Evolutionary conservation across 2,329 filamentous ascomycete genomes (phyloP), one percentile per base, ranked within the genome.

Genomic region (Paraconiothyrium brasiliense): DNA sequence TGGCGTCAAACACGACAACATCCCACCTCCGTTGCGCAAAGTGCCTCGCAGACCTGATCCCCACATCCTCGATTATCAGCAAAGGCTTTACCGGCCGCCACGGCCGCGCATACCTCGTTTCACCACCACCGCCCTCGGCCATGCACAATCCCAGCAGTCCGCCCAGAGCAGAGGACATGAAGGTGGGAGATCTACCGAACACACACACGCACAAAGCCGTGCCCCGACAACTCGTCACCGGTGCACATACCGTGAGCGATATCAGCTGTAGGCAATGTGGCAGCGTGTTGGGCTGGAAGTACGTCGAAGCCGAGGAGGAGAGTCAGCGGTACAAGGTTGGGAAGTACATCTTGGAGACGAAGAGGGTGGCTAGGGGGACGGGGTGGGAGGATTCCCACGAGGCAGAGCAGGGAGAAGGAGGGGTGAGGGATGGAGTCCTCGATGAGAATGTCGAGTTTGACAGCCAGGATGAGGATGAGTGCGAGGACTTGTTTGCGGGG

Each of bases 71-170:
- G 64, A 88, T 89, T 60, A 86, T 89, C 69, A 84, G 81, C 78
- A 89, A 89, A 78, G 87, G 87, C 57, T 90, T 90, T 76, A 89
- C 86, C 27, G 87, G 87, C 64, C 85, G 87, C 20, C 85, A 89
- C 72, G 87, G 87, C 6, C 85, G 87, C 59, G 87, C 87, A 46
- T 89, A 88, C 74, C 85, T 90, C 60, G 86, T 90, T 35, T 80
- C 84, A 1, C 82, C 85, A 2, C 75, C 78, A 6, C 68, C 77
- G 7, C 70, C 76, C 27, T 65, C 76, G 11, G 63, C 75, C 48
- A 65, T 74, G 49, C 73, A 52, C 66, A 60, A 57, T 5, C 52
- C 55, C 7, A 58, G 60, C 5, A 20, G 47, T 11, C 20, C 35
- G 46, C 22, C 52, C 6, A 51, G 59, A 41, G 59, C 64, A 7